Percentiles rank a stretch among this genome's conserved stretches.
These are phyloP conservation scores for Fusarium sp. DNA, from an alignment of 2,329 filamentous ascomycete genomes.

Conservation along the genomic window DNA sequence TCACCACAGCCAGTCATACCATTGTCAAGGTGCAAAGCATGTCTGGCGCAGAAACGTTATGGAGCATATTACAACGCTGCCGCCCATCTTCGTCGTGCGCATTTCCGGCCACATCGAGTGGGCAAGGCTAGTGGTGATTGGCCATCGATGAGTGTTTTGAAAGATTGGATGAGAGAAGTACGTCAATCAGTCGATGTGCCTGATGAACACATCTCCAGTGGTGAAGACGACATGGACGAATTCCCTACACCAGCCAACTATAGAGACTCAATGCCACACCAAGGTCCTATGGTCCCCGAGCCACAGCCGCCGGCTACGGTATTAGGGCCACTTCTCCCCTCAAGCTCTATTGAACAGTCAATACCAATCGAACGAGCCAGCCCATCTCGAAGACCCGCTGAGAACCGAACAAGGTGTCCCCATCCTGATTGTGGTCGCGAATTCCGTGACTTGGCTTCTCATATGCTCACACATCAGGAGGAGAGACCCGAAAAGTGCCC, in stretches of 20 bases:
- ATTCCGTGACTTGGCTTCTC: slow-evolving; percentile 78
- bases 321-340: slow-evolving; percentile 30
- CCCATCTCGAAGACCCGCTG: slow-evolving; percentile 50
- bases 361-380: slow-evolving; percentile 47
- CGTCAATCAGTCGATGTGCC: slow-evolving; percentile 63
- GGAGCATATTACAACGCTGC: slow-evolving; percentile 71
- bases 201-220: slow-evolving; percentile 60
- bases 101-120: slow-evolving; percentile 67
- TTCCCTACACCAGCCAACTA: slow-evolving; percentile 46
- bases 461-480: slow-evolving; percentile 95
- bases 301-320: slow-evolving; percentile 21
- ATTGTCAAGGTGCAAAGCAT: slow-evolving; percentile 68
- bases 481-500: slow-evolving; percentile 97
- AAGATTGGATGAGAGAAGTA: slow-evolving; percentile 72
- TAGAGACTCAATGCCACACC: slow-evolving; percentile 26
- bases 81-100: slow-evolving; percentile 68
- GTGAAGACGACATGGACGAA: slow-evolving; percentile 64
- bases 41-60: slow-evolving; percentile 67
- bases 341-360: slow-evolving; percentile 42
- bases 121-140: slow-evolving; percentile 70
- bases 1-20: slow-evolving; percentile 63
- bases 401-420: slow-evolving; percentile 64
- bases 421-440: slow-evolving; percentile 69
- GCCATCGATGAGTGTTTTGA: slow-evolving; percentile 68
- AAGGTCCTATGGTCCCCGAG: slow-evolving; percentile 33